Base-by-base conservation (phyloP, 1,284 basidiomycete species). In the Ganoderma leucocontextum region DNA sequence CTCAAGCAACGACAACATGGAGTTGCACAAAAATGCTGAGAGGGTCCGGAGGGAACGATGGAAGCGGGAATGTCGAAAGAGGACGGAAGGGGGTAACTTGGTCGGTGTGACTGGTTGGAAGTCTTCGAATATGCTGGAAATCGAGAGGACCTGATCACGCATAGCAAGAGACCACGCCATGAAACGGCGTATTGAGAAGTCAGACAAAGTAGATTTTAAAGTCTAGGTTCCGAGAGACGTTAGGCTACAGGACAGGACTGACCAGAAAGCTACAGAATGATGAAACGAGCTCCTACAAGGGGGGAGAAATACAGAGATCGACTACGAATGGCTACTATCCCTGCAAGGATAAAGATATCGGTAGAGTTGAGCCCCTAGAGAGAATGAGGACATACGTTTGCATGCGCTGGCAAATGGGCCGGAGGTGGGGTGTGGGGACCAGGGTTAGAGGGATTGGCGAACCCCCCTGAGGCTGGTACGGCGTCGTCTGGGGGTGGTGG, bases 391-490 rank as follows among this genome's bases (percentile, higher is more conserved):
- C 41, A 29, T 25, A 60, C 59, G 39, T 42, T 29, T 17, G 59
- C 2, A 8, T 35, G 39, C 25, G 39, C 7, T 13, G 41, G 59
- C 22, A 44, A n/a, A 49, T 47, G 42, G 33, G 33, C 60, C 17
- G 42, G 29, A 22, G 60, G 60, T 15, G 42, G 72, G 13, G 71
- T 69, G 10, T 49, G 65, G 35, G 71, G 64, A 2, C 66, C 68
- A 5, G 70, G 57, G 29, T 58, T 59, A 12, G 68, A 66, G 4
- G 71, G 69, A 2, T 42, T 62, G 13, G 69, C 62, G 42, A 69
- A 70, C 1, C 67, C 69, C 2, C 69, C 69, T n/a, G 70, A 64
- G 12, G 66, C 60, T 6, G 64, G 70, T 1, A 62, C n/a, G 19
- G 53, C 64, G 13, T 47, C 52, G 12, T 41, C 25, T 15, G 22